phyloP scores from a whole-genome alignment of 345 rosid genomes.

The Eucalyptus erythrocorys region DNA sequence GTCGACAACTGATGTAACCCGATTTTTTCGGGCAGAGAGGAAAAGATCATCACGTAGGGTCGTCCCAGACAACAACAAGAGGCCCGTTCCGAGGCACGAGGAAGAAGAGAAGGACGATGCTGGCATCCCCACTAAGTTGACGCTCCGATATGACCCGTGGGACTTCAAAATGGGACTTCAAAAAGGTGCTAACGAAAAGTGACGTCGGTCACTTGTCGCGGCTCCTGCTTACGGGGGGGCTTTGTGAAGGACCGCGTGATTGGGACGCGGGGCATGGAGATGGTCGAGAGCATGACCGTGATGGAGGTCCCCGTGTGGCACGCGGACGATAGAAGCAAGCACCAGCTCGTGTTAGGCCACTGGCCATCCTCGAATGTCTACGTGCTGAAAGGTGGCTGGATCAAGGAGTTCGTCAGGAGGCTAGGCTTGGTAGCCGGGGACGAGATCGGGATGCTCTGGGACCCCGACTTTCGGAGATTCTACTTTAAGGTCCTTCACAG shows the following conservation, averaged over 20 bases:
- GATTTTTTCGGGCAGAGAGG: not conserved
- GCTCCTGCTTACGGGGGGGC: not conserved
- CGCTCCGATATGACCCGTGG: not conserved
- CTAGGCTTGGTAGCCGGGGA: accelerated
- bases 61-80: not conserved
- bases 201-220: not conserved
- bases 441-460: too few species aligned
- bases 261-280: not conserved
- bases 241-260: not conserved
- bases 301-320: too few species aligned
- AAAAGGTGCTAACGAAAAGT: not conserved
- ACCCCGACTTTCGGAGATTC: accelerated
- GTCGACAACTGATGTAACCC: not conserved
- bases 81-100: too few species aligned
- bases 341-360: too few species aligned
- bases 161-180: not conserved
- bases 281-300: too few species aligned
- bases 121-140: not conserved
- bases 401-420: too few species aligned
- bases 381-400: too few species aligned
- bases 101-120: not conserved
- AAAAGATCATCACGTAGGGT: not conserved
- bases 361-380: too few species aligned
- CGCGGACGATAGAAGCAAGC: too few species aligned
- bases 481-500: too few species aligned